Conservation (phyloP, 495 filamentous ascomycete species). For the Xylaria cubensis region DNA sequence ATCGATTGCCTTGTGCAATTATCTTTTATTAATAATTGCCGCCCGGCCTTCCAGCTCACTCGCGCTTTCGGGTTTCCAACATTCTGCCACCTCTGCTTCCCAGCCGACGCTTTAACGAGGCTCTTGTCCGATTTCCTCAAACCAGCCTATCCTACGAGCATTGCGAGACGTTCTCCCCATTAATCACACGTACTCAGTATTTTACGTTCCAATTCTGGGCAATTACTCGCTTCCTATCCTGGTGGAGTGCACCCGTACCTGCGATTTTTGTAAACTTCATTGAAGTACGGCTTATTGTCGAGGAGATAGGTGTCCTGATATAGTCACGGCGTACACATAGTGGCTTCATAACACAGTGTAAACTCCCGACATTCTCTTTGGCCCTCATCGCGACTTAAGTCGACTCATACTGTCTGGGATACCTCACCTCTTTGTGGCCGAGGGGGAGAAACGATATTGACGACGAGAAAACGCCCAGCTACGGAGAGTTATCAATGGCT, state of each 20-base stretch:
- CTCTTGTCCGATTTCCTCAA: not conserved
- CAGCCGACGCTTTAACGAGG: not conserved
- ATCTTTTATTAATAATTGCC: slow-evolving; percentile 2
- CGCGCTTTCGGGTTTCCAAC: slow-evolving; percentile 3
- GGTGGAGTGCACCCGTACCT: not conserved
- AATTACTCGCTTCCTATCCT: not conserved
- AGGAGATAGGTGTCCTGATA: not conserved
- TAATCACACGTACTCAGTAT: not conserved
- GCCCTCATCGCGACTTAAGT: not conserved
- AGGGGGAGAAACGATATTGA: not conserved
- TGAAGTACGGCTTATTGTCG: not conserved
- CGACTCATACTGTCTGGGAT: not conserved
- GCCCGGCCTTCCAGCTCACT: not conserved
- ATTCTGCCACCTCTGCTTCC: not conserved
- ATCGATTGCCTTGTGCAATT: not conserved
- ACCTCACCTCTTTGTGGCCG: not conserved
- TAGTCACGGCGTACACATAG: not conserved
- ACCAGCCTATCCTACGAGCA: not conserved
- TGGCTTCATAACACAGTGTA: not conserved
- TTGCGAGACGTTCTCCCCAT: not conserved
- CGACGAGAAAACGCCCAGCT: not conserved
- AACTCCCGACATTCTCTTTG: not conserved
- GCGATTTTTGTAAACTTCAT: not conserved
- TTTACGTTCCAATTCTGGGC: not conserved
- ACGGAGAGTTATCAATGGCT: slow-evolving; percentile 29